Percentiles rank a stretch among this genome's conserved stretches.
phyloP scores from a whole-genome alignment of 2,329 filamentous ascomycete genomes.

The Rachicladosporium sp. region DNA sequence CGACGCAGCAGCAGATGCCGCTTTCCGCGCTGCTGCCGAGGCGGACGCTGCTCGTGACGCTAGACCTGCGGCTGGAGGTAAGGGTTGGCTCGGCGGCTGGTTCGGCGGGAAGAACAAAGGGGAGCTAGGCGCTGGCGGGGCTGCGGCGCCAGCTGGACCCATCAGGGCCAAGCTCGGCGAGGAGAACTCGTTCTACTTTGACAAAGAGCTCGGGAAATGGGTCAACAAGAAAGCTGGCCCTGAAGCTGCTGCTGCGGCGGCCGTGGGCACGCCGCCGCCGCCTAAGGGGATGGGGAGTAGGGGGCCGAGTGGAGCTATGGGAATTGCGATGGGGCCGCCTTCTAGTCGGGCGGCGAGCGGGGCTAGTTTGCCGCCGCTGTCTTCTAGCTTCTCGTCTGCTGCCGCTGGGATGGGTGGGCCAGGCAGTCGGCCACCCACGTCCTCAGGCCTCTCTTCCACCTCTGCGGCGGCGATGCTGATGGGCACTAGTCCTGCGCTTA shows the following conservation, averaged over 20 bases:
- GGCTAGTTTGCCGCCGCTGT: too few species aligned
- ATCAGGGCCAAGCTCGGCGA: constrained; percentile 91
- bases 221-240: constrained; percentile 80
- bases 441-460: constrained; percentile 2
- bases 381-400: too few species aligned
- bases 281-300: constrained; percentile 47
- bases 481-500: constrained; percentile 1
- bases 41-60: constrained; percentile 53
- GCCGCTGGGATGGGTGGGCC: not conserved
- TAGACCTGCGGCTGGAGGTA: constrained; percentile 35
- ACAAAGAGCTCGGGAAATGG: constrained; percentile 95
- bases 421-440: constrained; percentile 8
- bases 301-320: constrained; percentile 42
- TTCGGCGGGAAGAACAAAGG: constrained; percentile 54
- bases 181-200: constrained; percentile 83
- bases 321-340: constrained; percentile 44
- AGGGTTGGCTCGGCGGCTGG: constrained; percentile 75
- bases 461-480: not conserved
- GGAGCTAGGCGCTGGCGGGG: constrained; percentile 43
- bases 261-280: constrained; percentile 56
- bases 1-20: constrained; percentile 70
- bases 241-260: constrained; percentile 44
- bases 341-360: constrained; percentile 14
- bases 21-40: constrained; percentile 73
- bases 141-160: constrained; percentile 46